A percentile compares a stretch with the other conserved stretches of the same genome.
These are phyloP conservation scores for Zymoseptoria brevis DNA, from an alignment of 2,329 filamentous ascomycete species.

Conservation along the genomic window DNA sequence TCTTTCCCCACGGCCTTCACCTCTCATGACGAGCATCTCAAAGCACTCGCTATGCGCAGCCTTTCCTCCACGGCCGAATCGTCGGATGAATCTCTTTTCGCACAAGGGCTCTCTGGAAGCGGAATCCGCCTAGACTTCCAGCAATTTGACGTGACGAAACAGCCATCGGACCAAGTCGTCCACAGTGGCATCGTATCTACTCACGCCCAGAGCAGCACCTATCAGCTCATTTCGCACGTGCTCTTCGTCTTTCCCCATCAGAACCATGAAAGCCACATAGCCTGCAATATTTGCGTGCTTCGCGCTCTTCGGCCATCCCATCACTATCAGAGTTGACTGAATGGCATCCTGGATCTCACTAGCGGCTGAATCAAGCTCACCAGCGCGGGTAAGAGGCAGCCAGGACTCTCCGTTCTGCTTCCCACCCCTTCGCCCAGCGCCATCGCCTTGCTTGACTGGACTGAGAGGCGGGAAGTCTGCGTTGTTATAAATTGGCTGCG, in stretches of 20 bases:
- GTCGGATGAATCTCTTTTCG: background rate
- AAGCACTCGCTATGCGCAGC: background rate
- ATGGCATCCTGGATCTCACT: background rate
- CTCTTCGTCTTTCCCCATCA: background rate
- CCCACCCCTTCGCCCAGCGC: too few relatives aligned
- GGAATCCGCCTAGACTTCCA: background rate
- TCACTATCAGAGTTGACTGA: background rate
- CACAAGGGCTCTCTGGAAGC: background rate
- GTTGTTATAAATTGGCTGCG: background rate
- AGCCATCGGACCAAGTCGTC: background rate
- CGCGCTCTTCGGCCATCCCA: background rate
- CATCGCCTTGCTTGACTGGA: background rate
- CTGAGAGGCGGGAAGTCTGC: background rate
- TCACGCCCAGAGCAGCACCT: background rate
- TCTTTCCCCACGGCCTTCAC: background rate
- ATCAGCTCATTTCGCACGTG: background rate
- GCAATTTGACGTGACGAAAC: background rate
- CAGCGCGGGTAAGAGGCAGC: background rate
- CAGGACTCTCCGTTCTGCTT: background rate
- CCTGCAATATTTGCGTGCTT: background rate
- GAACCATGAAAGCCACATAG: background rate
- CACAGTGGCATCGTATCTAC: background rate
- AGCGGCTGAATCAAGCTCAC: background rate
- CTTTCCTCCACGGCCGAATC: background rate
- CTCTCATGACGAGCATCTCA: background rate